A percentile compares a stretch with the other conserved stretches of the same genome.
These are phyloP conservation scores for Nothophaeocryptopus gaeumannii DNA, from an alignment of 2,329 filamentous ascomycete genomes.

Conservation along the genomic window DNA sequence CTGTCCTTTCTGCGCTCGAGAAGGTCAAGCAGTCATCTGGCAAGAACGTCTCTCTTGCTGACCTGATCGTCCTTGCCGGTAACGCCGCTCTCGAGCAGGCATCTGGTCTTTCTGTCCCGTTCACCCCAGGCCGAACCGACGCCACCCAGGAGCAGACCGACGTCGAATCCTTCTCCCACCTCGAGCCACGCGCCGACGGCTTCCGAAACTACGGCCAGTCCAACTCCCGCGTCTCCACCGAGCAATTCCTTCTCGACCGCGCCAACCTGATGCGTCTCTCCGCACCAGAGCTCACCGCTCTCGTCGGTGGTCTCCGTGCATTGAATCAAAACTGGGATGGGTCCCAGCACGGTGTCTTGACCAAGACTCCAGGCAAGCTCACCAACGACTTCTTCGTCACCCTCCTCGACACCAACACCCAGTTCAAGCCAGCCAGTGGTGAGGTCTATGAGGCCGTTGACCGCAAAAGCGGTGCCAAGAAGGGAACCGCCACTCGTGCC, in stretches of 20 bases:
- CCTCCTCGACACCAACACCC: slow-evolving; percentile 64
- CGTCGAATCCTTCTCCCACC: slow-evolving; percentile 58
- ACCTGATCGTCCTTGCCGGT: slow-evolving; percentile 75
- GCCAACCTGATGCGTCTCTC: slow-evolving; percentile 69
- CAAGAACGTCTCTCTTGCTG: slow-evolving; percentile 75
- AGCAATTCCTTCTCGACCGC: slow-evolving; percentile 69
- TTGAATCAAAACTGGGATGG: slow-evolving; percentile 70
- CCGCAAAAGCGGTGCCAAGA: slow-evolving; percentile 62
- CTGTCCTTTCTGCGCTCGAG: slow-evolving; percentile 63
- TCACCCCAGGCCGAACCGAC: slow-evolving; percentile 69
- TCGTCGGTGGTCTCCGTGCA: slow-evolving; percentile 69
- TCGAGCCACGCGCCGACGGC: slow-evolving; percentile 69
- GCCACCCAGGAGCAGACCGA: slow-evolving; percentile 72
- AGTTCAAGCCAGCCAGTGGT: slow-evolving; percentile 58
- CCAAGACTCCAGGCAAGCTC: slow-evolving; percentile 63
- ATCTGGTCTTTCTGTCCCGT: slow-evolving; percentile 63
- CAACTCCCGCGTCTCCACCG: slow-evolving; percentile 59
- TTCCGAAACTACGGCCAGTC: slow-evolving; percentile 76
- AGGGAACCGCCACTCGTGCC: slow-evolving; percentile 66
- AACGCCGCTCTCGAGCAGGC: slow-evolving; percentile 70
- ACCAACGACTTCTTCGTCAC: slow-evolving; percentile 83
- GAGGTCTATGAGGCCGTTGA: slow-evolving; percentile 64
- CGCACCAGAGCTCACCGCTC: slow-evolving; percentile 66
- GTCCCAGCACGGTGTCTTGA: slow-evolving; percentile 66
- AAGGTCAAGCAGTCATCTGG: slow-evolving; percentile 57